phyloP scores from a whole-genome alignment of 1,139 yeast genomes.

The Blastobotrys indianensis region DNA sequence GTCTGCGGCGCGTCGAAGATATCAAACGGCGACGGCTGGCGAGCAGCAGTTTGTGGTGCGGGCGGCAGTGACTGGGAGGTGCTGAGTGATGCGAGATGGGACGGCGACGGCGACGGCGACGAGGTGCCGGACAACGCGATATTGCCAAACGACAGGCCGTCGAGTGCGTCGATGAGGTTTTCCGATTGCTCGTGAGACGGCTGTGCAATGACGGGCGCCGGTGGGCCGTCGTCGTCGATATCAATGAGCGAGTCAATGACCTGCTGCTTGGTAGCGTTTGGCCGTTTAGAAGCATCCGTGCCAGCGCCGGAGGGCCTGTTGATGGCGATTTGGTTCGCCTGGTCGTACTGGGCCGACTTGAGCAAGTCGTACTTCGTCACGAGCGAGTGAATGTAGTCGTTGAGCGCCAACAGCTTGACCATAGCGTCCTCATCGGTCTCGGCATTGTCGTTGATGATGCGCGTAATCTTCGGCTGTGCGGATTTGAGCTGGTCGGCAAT shows the following conservation, averaged over 20 bases:
- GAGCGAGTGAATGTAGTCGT: conserved; percentile 70
- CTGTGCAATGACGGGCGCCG: conserved; percentile 5
- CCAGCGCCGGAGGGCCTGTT: conserved; percentile 31
- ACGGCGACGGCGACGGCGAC: conserved; percentile 11
- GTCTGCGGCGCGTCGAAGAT: conserved; percentile 5
- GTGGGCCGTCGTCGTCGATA: conserved; percentile 60
- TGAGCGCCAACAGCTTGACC: conserved; percentile 57
- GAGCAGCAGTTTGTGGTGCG: conserved; percentile 1
- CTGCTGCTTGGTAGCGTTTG: conserved; percentile 32
- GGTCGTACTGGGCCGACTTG: conserved; percentile 56
- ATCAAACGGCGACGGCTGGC: conserved; percentile 9
- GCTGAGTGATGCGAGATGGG: not conserved
- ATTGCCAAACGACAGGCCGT: conserved; percentile 51
- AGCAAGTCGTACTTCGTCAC: conserved; percentile 62
- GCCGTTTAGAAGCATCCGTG: conserved; percentile 31
- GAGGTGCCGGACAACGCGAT: conserved; percentile 32
- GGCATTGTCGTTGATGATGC: conserved; percentile 71
- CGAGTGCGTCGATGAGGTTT: conserved; percentile 67
- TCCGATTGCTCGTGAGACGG: conserved; percentile 11
- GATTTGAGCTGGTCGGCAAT: conserved; percentile 73
- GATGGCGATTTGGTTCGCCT: conserved; percentile 54
- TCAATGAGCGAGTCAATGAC: conserved; percentile 59
- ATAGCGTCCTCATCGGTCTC: conserved; percentile 52
- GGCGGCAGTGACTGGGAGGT: not conserved
- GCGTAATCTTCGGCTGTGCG: conserved; percentile 82